Evolutionary conservation across 2,329 filamentous ascomycete genomes (phyloP).

Genomic region (Sphaerulina musiva): DNA sequence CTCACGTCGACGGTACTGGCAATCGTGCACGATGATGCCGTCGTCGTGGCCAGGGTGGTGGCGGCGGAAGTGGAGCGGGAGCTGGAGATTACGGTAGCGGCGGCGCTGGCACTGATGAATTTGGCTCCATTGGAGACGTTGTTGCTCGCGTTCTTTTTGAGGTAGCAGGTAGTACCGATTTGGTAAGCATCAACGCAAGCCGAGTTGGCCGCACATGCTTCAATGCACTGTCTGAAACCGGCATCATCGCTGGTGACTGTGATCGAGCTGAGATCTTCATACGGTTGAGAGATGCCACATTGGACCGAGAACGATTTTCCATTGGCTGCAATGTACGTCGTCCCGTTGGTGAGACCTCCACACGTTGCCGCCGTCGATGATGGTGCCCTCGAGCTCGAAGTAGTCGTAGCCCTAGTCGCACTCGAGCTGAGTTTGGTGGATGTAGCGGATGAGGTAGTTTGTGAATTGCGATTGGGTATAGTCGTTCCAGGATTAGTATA

Average conservation of each 20-base stretch:
- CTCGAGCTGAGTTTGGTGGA: neutral
- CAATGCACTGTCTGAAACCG: slow-evolving; percentile 14
- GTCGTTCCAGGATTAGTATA: slow-evolving; percentile 7
- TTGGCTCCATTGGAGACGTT: slow-evolving; percentile 15
- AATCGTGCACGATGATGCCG: slow-evolving; percentile 18
- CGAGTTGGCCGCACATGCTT: slow-evolving; percentile 9
- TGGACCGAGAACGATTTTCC: slow-evolving; percentile 25
- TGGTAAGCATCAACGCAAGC: slow-evolving; percentile 14
- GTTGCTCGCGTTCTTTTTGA: slow-evolving; percentile 23
- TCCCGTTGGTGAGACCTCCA: slow-evolving; percentile 14
- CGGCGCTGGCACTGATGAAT: slow-evolving; percentile 27
- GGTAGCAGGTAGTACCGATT: slow-evolving; percentile 27
- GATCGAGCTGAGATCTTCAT: slow-evolving; percentile 21
- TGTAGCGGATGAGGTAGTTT: neutral
- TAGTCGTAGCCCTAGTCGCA: neutral
- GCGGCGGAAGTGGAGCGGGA: slow-evolving; percentile 25
- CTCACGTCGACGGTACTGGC: slow-evolving; percentile 49
- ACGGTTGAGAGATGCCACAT: slow-evolving; percentile 26
- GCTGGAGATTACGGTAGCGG: slow-evolving; percentile 41
- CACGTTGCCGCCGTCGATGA: neutral
- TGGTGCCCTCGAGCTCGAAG: neutral
- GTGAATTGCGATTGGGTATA: neutral
- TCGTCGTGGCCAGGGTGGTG: slow-evolving; percentile 26
- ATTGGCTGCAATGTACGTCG: slow-evolving; percentile 12
- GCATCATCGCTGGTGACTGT: slow-evolving; percentile 9